Evolutionary conservation across 768 basidiomycete species (phyloP).

Genomic region (Lactarius evosmus): DNA sequence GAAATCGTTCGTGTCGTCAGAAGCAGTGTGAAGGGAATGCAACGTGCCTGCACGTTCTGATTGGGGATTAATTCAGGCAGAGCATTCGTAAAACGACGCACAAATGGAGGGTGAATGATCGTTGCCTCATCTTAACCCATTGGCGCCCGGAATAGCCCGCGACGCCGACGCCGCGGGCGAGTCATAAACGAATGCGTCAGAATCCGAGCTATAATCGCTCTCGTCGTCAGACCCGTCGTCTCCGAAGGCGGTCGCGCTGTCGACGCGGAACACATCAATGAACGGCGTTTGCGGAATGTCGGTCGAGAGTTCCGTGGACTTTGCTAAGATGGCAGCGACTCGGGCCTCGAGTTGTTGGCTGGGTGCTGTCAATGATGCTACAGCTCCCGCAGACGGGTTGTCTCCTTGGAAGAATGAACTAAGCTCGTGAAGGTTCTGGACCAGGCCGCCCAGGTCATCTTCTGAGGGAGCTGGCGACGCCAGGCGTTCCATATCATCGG

Average conservation of each 20-base stretch:
- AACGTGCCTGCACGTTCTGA: neutral
- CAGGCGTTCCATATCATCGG: constrained; percentile 47
- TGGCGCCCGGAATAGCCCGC: constrained; percentile 12
- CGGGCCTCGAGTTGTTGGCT: constrained; percentile 68
- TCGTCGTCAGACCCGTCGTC: constrained; percentile 32
- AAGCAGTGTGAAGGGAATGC: neutral
- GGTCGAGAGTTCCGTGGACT: constrained; percentile 56
- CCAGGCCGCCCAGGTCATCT: constrained; percentile 73
- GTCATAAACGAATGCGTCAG: constrained; percentile 39
- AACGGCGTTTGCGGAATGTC: constrained; percentile 79
- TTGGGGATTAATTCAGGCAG: neutral
- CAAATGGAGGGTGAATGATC: neutral
- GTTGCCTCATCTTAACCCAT: constrained; percentile 5
- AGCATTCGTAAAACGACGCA: neutral
- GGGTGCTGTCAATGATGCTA: constrained; percentile 40
- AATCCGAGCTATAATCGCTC: constrained; percentile 35
- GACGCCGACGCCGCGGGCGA: constrained; percentile 28
- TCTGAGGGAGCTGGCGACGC: constrained; percentile 34
- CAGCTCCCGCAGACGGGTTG: constrained; percentile 1
- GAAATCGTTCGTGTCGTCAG: constrained; percentile 5
- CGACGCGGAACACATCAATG: constrained; percentile 69
- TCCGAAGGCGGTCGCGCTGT: constrained; percentile 31
- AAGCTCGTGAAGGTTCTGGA: constrained; percentile 73
- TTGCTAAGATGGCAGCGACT: constrained; percentile 78
- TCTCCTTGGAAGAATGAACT: constrained; percentile 68